Base-by-base conservation (phyloP, 306 rosid species). In the Crotalaria pallida region DNA sequence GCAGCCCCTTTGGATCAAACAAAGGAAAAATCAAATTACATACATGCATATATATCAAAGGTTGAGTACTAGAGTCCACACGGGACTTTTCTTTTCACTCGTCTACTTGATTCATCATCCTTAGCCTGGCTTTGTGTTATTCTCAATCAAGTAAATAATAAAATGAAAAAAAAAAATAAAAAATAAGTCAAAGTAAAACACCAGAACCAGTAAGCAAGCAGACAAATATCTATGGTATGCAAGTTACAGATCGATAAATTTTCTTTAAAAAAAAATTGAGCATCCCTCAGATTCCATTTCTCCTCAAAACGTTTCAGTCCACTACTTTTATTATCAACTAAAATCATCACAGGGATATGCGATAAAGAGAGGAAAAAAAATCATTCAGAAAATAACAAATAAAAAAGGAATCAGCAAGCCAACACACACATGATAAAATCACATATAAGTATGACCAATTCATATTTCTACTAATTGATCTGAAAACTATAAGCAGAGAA, bases 21-120 rank as follows among this genome's bases (percentile, higher is more conserved):
- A 6, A 27, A 6, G 5, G 5, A 4, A 27, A 6, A 4, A 27
- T 4, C 31, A 27, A 27, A 4, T 26, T 6, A 27, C 0, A 1
- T 6, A 27, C 0, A 27, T 3, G 21, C 38, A 63, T 56, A 87
- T 87, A 89, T 89, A 88, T 87, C 89, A 88, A 85, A 26, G 10
- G 1, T n/a, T n/a, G n/a, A n/a, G n/a, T n/a, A n/a, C 5, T 62
- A 87, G 38, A 55, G 90, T 85, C 85, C 88, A 84, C 29, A 24
- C 79, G 83, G 79, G 80, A 73, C 10, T 34, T 53, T 43, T 50
- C 78, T 79, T 84, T 84, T 85, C 87, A 85, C 77, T 51, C 91
- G 84, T 84, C 86, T 88, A 85, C 84, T 85, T 87, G 96, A 84
- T 23, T 85, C 90, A 84, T 87, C 92, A 89, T 70, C 16, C 96